These are phyloP conservation scores for Podosphaera aphanis DNA, from an alignment of 2,329 filamentous ascomycete genomes.

Conservation along the genomic window DNA sequence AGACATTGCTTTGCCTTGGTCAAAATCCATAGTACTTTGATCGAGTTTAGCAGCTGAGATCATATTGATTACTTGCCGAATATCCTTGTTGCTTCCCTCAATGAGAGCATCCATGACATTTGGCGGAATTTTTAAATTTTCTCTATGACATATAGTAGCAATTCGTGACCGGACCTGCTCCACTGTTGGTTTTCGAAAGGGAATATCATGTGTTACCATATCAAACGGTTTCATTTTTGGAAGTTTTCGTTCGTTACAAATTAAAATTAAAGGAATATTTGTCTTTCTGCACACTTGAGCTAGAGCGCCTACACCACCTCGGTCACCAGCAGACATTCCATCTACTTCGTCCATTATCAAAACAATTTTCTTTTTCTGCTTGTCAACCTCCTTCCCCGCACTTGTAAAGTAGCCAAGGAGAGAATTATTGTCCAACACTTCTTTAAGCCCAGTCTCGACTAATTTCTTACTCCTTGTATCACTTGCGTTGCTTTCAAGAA, in stretches of 20 bases:
- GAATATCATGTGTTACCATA: conserved; percentile 57
- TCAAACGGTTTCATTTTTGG: conserved; percentile 99
- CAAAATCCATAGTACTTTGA: conserved; percentile 53
- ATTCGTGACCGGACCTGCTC: conserved; percentile 81
- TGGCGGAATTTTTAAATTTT: conserved; percentile 64
- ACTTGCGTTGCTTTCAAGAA: conserved; percentile 87
- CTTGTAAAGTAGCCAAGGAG: conserved; percentile 74
- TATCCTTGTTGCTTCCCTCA: conserved; percentile 85
- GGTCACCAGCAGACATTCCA: conserved; percentile 92
- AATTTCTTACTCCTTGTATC: conserved; percentile 91
- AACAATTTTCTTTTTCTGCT: conserved; percentile 73
- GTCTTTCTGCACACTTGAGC: conserved; percentile 92
- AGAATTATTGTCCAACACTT: conserved; percentile 83
- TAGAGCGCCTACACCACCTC: conserved; percentile 81
- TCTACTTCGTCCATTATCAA: conserved; percentile 98
- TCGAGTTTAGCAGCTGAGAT: conserved; percentile 82
- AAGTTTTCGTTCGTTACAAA: conserved; percentile 81
- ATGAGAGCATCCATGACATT: conserved; percentile 81
- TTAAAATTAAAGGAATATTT: conserved; percentile 80
- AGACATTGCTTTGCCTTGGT: conserved; percentile 78
- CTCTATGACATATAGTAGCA: conserved; percentile 83
- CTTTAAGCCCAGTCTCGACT: conserved; percentile 67
- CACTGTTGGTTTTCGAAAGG: conserved; percentile 70
- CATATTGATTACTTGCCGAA: conserved; percentile 98
- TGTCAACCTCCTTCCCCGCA: conserved; percentile 58